phyloP scores from a whole-genome alignment of 306 rosid species.

The Lathyrus oleraceus region DNA sequence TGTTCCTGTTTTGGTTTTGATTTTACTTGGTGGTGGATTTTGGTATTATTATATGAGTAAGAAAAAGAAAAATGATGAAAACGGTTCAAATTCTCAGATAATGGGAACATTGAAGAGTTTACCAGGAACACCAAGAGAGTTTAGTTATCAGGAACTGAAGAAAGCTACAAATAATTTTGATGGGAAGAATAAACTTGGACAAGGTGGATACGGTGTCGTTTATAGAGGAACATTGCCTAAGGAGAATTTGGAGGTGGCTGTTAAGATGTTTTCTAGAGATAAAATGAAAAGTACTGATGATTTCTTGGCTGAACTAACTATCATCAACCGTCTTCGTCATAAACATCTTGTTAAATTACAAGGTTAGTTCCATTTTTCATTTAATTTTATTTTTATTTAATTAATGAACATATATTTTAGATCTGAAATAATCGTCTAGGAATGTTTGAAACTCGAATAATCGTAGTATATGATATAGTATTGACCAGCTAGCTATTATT shows the following conservation, averaged over 20 bases:
- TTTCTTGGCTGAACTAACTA: conserved; percentile 73
- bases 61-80: conserved; percentile 35
- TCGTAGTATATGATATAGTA: conserved; percentile 20
- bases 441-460: conserved; percentile 23
- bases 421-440: background rate
- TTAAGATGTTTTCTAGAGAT: conserved; percentile 68
- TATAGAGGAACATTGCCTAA: conserved; percentile 49
- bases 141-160: conserved; percentile 53
- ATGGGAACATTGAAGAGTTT: conserved; percentile 66
- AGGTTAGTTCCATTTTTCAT: background rate
- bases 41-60: conserved; percentile 17
- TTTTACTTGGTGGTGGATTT: conserved; percentile 31
- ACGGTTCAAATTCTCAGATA: conserved; percentile 36
- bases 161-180: conserved; percentile 70
- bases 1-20: conserved; percentile 26
- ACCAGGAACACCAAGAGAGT: conserved; percentile 77
- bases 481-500: conserved; percentile 25
- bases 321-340: conserved; percentile 82
- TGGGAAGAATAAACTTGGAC: conserved; percentile 56
- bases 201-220: conserved; percentile 80
- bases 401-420: no score
- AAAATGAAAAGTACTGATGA: conserved; percentile 67
- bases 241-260: conserved; percentile 61
- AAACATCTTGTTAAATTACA: conserved; percentile 63
- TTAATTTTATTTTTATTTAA: background rate